Conservation (phyloP, 2,329 filamentous ascomycete species). For the Diaporthe batatas region DNA sequence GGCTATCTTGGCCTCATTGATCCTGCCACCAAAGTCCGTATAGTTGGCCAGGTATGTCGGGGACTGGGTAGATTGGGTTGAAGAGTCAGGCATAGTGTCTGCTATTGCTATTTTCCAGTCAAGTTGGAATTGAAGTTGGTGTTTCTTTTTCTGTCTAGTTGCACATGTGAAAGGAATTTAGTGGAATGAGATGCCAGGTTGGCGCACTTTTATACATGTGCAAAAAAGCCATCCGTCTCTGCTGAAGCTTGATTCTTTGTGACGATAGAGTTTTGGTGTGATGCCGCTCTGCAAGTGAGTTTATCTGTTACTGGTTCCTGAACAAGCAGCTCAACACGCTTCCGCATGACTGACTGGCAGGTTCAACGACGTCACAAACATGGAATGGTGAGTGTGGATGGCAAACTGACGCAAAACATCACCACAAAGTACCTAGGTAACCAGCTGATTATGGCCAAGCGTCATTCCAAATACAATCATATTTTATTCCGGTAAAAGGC, state of each 20-base stretch:
- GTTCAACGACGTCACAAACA: background rate
- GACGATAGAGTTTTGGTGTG: background rate
- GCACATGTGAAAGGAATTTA: background rate
- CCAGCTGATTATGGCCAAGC: background rate
- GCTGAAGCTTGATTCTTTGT: background rate
- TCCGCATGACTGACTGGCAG: background rate
- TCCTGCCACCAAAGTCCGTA: background rate
- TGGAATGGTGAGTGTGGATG: background rate
- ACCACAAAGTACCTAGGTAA: background rate
- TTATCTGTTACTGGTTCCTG: background rate
- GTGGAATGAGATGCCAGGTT: background rate
- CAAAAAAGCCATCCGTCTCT: background rate
- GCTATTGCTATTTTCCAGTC: background rate
- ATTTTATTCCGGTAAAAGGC: background rate
- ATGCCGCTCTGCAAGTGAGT: too few species aligned
- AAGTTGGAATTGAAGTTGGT: background rate
- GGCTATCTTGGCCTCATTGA: constrained; percentile 6
- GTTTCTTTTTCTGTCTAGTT: background rate
- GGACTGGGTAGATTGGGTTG: background rate
- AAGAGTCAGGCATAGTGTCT: constrained; percentile 2
- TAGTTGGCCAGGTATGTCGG: background rate
- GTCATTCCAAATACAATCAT: background rate
- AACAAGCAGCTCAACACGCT: background rate
- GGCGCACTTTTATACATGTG: background rate
- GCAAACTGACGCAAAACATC: constrained; percentile 6